A percentile compares a stretch with the other conserved stretches of the same genome.
These are phyloP conservation scores for Backusella tarrabulga DNA, from an alignment of 192 early-diverging fungal species.

Conservation along the genomic window DNA sequence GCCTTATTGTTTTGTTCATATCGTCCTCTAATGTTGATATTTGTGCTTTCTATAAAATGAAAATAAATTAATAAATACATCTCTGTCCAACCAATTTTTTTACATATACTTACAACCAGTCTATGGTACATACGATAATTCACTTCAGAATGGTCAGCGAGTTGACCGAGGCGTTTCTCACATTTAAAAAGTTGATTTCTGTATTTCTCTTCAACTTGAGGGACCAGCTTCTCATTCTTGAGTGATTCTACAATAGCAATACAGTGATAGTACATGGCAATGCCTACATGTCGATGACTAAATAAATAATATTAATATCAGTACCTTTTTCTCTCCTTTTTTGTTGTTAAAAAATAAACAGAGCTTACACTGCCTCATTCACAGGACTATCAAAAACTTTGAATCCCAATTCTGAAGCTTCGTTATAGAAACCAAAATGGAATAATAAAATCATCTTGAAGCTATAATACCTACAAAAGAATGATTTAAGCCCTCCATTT, in stretches of 20 bases:
- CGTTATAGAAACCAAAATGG: slow-evolving; percentile 17
- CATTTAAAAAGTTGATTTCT: neutral
- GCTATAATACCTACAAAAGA: slow-evolving; percentile 13
- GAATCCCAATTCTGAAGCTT: slow-evolving; percentile 23
- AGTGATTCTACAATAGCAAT: slow-evolving; percentile 22
- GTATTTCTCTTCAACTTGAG: slow-evolving; percentile 6
- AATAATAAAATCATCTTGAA: slow-evolving; percentile 26
- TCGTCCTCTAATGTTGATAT: slow-evolving; percentile 15
- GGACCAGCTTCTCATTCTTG: neutral
- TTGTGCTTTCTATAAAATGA: slow-evolving; percentile 11
- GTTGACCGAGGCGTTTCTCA: neutral
- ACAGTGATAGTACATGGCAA: slow-evolving; percentile 25
- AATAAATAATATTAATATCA: neutral
- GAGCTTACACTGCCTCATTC: slow-evolving; percentile 20
- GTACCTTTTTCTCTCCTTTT: neutral
- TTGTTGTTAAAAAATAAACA: neutral
- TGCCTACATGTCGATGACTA: slow-evolving; percentile 30
- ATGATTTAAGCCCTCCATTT: neutral
- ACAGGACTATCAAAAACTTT: slow-evolving; percentile 18
- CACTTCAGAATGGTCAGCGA: slow-evolving; percentile 22
- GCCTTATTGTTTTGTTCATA: neutral
- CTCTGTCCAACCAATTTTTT: neutral
- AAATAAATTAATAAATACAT: neutral
- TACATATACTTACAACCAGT: slow-evolving; percentile 16
- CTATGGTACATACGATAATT: slow-evolving; percentile 29